These are phyloP conservation scores for Salix koriyanagi DNA, from an alignment of 345 rosid species.

Conservation along the genomic window DNA sequence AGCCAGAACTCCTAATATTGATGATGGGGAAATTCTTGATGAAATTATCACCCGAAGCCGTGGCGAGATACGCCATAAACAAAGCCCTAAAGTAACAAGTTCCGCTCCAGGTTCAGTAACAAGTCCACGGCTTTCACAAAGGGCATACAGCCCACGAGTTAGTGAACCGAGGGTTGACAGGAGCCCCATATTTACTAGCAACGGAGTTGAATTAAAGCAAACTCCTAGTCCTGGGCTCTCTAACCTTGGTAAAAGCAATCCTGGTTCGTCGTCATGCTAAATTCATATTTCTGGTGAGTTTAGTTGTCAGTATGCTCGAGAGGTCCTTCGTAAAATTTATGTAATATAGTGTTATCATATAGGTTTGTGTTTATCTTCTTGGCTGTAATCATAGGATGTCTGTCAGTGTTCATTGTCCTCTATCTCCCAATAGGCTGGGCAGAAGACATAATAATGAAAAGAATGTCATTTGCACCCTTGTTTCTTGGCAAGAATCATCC, in stretches of 20 bases:
- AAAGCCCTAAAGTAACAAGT: slow-evolving; percentile 60
- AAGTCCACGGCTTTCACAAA: slow-evolving; percentile 38
- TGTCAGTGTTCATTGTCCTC: slow-evolving; percentile 2
- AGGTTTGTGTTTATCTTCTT: slow-evolving; percentile 11
- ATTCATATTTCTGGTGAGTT: slow-evolving; percentile 14
- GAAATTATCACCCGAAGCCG: slow-evolving; percentile 78
- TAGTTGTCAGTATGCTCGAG: slow-evolving; percentile 40
- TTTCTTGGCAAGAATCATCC: neutral
- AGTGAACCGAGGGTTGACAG: slow-evolving; percentile 22
- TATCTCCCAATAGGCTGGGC: slow-evolving; percentile 8
- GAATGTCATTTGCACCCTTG: neutral
- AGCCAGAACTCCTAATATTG: slow-evolving; percentile 32
- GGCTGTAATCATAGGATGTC: slow-evolving; percentile 13
- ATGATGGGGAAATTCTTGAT: slow-evolving; percentile 66
- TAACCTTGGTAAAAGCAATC: slow-evolving; percentile 32
- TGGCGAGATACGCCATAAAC: slow-evolving; percentile 68
- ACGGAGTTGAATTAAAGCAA: slow-evolving; percentile 28
- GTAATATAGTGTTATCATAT: slow-evolving; percentile 8
- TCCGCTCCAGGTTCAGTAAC: slow-evolving; percentile 28
- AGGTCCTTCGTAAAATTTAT: slow-evolving; percentile 31
- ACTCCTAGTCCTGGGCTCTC: slow-evolving; percentile 55
- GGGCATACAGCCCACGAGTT: slow-evolving; percentile 40
- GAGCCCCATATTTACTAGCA: slow-evolving; percentile 31
- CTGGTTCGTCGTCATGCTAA: slow-evolving; percentile 34
- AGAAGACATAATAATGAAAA: slow-evolving; percentile 10